Percentiles rank a stretch among this genome's conserved stretches.
These are phyloP conservation scores for Aureobasidium sp. DNA, from an alignment of 2,329 filamentous ascomycete species.

Conservation along the genomic window DNA sequence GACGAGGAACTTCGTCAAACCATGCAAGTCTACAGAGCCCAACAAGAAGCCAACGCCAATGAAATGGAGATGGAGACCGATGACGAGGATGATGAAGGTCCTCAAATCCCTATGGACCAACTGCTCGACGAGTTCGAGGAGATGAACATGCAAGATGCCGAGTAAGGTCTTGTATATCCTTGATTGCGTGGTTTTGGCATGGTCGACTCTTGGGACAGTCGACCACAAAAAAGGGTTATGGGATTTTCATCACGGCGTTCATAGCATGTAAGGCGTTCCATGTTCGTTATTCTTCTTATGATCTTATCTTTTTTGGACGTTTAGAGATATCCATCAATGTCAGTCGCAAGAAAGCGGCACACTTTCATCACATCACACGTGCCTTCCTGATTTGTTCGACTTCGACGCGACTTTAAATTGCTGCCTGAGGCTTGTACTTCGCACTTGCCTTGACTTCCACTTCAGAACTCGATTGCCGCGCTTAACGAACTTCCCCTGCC, in stretches of 20 bases:
- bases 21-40: conserved; percentile 75
- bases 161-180: neutral
- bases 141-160: conserved; percentile 56
- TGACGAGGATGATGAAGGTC: conserved; percentile 46
- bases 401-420: neutral
- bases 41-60: conserved; percentile 36
- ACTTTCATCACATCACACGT: neutral
- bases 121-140: conserved; percentile 91
- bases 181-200: neutral
- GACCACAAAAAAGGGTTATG: neutral
- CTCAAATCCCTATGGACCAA: conserved; percentile 43
- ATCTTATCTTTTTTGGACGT: neutral
- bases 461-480: too few relatives aligned
- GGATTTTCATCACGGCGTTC: neutral
- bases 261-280: conserved; percentile 11
- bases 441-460: neutral
- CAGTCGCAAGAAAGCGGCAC: neutral
- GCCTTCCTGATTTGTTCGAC: neutral
- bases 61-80: conserved; percentile 45
- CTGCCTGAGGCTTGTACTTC: neutral
- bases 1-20: conserved; percentile 80
- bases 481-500: too few relatives aligned
- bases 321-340: conserved; percentile 8
- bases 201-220: neutral
- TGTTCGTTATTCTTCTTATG: neutral